Evolutionary conservation across 2,329 filamentous ascomycete genomes (phyloP), one percentile per base, ranked within the genome.

Genomic region (Eutypella sp.): DNA sequence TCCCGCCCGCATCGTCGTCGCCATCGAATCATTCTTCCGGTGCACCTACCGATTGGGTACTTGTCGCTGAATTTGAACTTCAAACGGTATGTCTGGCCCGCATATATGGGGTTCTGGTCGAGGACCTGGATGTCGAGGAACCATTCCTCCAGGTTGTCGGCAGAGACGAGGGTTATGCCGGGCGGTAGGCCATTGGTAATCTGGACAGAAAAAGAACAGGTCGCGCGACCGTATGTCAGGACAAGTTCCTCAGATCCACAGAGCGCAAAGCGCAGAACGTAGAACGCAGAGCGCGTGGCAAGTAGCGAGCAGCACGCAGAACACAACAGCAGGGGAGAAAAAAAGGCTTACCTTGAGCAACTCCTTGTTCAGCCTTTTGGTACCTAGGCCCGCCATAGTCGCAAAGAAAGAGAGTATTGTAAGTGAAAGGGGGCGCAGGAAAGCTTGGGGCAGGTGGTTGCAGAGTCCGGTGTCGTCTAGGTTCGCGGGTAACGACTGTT

Each of bases 131-230:
- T 95, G 64, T 99, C 95, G 70, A 97, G 83, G 42, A 84, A 75
- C 95, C 93, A 99, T 71, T 93, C 85, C 60, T 89, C 79, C 43
- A 96, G 83, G 64, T 90, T 85, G 40, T 95, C 87, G 47, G 89
- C 84, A 40, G 84, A 81, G 48, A 95, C 82, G 41, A 97, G 81
- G 41, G 79, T 75, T 66, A 99, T 96, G 44, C 82, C 82, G 16
- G 81, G 81, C 34, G 83, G 82, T 33, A 84, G 62, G 49, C 72
- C 74, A 50, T 70, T 75, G 41, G 72, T 68, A 53, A 82, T 79
- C 79, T 83, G 50, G 31, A 40, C 20, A 50, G 38, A 29, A 40
- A 38, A 5, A 10, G 18, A 44, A n/a, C 36, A 19, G 5, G 8
- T 39, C 20, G n/a, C n/a, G n/a, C n/a, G n/a, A n/a, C n/a, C n/a